A percentile compares a stretch with the other conserved stretches of the same genome.
These are phyloP conservation scores for Hippophae gyantsensis DNA, from an alignment of 306 rosid genomes.

Conservation along the genomic window DNA sequence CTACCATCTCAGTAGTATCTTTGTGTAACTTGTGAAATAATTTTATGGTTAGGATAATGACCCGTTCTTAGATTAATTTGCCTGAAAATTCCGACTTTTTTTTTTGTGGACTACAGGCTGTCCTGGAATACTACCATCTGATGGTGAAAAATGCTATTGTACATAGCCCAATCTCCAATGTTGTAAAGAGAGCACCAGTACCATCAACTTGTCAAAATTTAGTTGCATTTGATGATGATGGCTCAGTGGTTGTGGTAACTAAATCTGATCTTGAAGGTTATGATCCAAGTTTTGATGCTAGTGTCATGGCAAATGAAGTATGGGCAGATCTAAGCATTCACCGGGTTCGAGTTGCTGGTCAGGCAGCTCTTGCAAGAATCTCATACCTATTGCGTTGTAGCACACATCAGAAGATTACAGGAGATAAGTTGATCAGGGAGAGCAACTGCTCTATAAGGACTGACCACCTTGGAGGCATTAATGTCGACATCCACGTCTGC, in stretches of 20 bases:
- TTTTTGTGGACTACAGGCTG: slow-evolving; percentile 54
- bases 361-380: slow-evolving; percentile 74
- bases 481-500: slow-evolving; percentile 76
- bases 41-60: no score
- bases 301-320: slow-evolving; percentile 34
- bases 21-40: no score
- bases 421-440: slow-evolving; percentile 37
- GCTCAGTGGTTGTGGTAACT: slow-evolving; percentile 70
- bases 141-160: slow-evolving; percentile 37
- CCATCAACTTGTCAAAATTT: slow-evolving; percentile 32
- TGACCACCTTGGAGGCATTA: slow-evolving; percentile 59
- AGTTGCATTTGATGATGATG: slow-evolving; percentile 68
- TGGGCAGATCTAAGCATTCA: slow-evolving; percentile 80
- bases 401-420: slow-evolving; percentile 35
- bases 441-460: slow-evolving; percentile 48
- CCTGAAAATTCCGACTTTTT: not conserved
- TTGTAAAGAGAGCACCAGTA: slow-evolving; percentile 24
- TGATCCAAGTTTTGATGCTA: slow-evolving; percentile 34
- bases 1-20: no score
- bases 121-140: slow-evolving; percentile 56
- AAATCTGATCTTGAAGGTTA: slow-evolving; percentile 86
- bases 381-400: slow-evolving; percentile 83
- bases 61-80: not conserved
- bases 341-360: slow-evolving; percentile 71
- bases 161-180: slow-evolving; percentile 22